Base-by-base conservation (phyloP, 2,329 filamentous ascomycete genomes). In the Geosmithia morbida region DNA sequence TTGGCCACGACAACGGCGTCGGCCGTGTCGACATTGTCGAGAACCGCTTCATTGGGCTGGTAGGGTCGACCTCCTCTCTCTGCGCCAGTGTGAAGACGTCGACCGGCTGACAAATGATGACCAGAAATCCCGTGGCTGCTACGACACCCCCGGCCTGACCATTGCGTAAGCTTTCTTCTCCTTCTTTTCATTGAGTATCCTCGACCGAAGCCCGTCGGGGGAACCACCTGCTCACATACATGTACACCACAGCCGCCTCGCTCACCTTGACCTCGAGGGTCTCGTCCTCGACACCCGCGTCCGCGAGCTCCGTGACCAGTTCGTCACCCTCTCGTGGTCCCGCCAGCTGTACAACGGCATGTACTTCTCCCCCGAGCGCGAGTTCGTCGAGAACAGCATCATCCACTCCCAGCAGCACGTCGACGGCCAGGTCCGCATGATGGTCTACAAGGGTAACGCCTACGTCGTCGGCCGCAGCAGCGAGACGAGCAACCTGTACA, bases 1-100 rank as follows among this genome's bases (percentile, higher is more conserved):
- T 44, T 16, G 22, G 43, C 29, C 41, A 20, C n/a, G 18, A 19
- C 41, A 43, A 43, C 18, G 41, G 41, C 13, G 41, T 86, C 49
- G 82, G 82, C 53, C 71, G 82, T 55, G 79, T 86, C 50, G 82
- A 62, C 48, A 61, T 63, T 51, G 60, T 63, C 52, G 82, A 85
- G 63, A 62, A 57, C 52, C 55, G 58, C 70, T 59, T 58, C 47
- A 55, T 59, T 30, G 58, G 58, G 46, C 52, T 63, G 22, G 61
- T 63, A n/a, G 55, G 57, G 53, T 44, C 52, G 53, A 33, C 81
- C 42, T 26, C n/a, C 81, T 53, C 6, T 6, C 29, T 7, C 7
- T 30, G 7, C 29, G 6, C 11, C 29, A 11, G 6, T 30, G 6
- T 30, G 7, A 6, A 7, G 83, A 79, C 66, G 83, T 83, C 66